Conservation (phyloP, 164 flowering plant genomes). For the Amborella trichopoda region DNA sequence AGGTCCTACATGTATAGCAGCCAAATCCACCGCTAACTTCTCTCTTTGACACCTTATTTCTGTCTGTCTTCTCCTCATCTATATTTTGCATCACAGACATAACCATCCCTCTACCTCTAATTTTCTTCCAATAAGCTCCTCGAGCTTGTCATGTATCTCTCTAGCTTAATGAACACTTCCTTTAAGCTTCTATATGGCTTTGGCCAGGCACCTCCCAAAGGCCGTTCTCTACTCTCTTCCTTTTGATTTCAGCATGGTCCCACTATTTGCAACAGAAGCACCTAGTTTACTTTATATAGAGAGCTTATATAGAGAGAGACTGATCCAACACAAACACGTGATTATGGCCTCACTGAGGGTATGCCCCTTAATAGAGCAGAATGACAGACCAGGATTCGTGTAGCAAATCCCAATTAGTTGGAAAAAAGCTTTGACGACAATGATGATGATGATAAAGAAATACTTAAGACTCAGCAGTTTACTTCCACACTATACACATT, state of each 20-base stretch:
- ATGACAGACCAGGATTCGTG: no score
- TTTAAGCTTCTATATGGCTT: conserved; percentile 79
- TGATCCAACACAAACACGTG: no score
- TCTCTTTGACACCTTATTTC: conserved; percentile 51
- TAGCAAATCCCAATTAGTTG: no score
- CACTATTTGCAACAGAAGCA: conserved; percentile 72
- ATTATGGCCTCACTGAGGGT: no score
- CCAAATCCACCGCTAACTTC: conserved; percentile 55
- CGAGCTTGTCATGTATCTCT: conserved; percentile 31
- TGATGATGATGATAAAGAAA: no score
- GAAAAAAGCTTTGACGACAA: no score
- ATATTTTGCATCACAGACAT: conserved; percentile 13
- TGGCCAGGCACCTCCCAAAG: conserved; percentile 82
- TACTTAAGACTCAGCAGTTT: no score
- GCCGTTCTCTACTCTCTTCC: conserved; percentile 61
- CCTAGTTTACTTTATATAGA: no score
- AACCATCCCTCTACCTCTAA: conserved; percentile 17
- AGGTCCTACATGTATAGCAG: conserved; percentile 35
- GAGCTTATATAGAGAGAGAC: no score
- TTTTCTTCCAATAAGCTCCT: conserved; percentile 33
- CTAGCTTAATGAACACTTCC: conserved; percentile 37
- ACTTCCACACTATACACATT: no score
- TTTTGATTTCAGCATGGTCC: conserved; percentile 52
- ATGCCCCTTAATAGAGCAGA: no score
- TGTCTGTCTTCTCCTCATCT: conserved; percentile 41